A percentile compares a stretch with the other conserved stretches of the same genome.
phyloP scores from a whole-genome alignment of 129 eudicot genomes.

The Lactuca saligna region DNA sequence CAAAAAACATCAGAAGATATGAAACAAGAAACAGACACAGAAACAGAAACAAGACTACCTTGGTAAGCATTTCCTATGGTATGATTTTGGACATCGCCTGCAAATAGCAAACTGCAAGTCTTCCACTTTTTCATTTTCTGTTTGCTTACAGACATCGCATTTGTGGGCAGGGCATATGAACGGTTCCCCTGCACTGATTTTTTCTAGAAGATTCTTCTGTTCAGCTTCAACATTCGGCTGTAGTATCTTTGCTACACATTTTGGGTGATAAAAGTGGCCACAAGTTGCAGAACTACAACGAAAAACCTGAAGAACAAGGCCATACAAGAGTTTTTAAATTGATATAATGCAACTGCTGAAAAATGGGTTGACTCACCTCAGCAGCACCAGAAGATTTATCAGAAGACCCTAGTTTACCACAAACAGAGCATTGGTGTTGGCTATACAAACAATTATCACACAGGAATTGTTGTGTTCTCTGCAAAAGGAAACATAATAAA shows the following conservation, averaged over 20 bases:
- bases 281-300: constrained; percentile 83
- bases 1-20: constrained; percentile 3
- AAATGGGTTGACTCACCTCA: constrained; percentile 42
- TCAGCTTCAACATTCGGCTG: constrained; percentile 41
- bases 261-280: constrained; percentile 87
- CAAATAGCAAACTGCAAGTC: constrained; percentile 82
- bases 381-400: constrained; percentile 52
- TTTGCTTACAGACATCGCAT: constrained; percentile 63
- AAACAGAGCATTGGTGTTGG: constrained; percentile 69
- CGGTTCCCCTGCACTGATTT: constrained; percentile 63
- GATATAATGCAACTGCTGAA: not conserved
- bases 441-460: constrained; percentile 69
- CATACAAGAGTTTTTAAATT: not conserved
- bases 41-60: constrained; percentile 38
- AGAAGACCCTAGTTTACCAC: constrained; percentile 73
- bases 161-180: constrained; percentile 83
- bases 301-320: constrained; percentile 56
- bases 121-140: constrained; percentile 44
- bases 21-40: not conserved
- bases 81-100: constrained; percentile 88
- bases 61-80: constrained; percentile 84
- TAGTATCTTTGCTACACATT: constrained; percentile 73
- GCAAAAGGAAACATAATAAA: constrained; percentile 22
- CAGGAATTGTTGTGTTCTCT: constrained; percentile 44
- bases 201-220: constrained; percentile 36